phyloP scores from a whole-genome alignment of 176 grass and related monocot genomes.

The Aegilops bicornis region DNA sequence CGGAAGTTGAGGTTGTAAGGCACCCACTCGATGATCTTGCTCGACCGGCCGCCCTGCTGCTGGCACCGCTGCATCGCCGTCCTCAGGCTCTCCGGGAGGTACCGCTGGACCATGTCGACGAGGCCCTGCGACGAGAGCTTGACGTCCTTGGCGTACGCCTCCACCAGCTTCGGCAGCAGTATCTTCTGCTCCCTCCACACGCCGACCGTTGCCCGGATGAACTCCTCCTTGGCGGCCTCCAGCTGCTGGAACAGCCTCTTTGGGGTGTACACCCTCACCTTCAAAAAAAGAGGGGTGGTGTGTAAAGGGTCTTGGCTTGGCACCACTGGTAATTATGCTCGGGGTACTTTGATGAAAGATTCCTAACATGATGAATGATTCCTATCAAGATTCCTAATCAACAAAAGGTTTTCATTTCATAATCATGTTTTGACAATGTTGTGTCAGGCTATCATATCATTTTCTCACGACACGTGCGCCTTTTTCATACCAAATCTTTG shows the following conservation, averaged over 20 bases:
- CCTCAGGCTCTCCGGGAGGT: slow-evolving; percentile 81
- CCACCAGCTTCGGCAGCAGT: slow-evolving; percentile 73
- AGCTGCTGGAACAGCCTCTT: slow-evolving; percentile 82
- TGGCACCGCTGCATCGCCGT: slow-evolving; percentile 88
- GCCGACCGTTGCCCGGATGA: slow-evolving; percentile 78
- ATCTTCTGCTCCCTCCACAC: slow-evolving; percentile 93
- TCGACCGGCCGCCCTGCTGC: slow-evolving; percentile 40
- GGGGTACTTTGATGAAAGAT: slow-evolving; percentile 46
- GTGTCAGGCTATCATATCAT: slow-evolving; percentile 19
- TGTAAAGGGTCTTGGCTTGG: slow-evolving; percentile 19
- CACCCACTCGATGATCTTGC: slow-evolving; percentile 87
- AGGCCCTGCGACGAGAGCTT: slow-evolving; percentile 69
- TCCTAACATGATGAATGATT: slow-evolving; percentile 39
- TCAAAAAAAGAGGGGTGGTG: slow-evolving; percentile 7
- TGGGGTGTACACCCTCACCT: slow-evolving; percentile 83
- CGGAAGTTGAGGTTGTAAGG: slow-evolving; percentile 76
- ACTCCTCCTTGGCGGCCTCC: slow-evolving; percentile 86
- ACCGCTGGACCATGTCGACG: slow-evolving; percentile 81
- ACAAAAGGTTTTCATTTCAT: slow-evolving; percentile 34
- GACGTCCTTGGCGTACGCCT: slow-evolving; percentile 80
- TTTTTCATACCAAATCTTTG: slow-evolving; percentile 34
- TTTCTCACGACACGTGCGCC: slow-evolving; percentile 25
- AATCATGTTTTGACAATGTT: slow-evolving; percentile 23
- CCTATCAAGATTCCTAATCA: slow-evolving; percentile 55
- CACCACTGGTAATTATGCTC: slow-evolving; percentile 33